These are phyloP conservation scores for Podospora bellae-mahoneyi DNA, from an alignment of 495 filamentous ascomycete species.

Conservation along the genomic window DNA sequence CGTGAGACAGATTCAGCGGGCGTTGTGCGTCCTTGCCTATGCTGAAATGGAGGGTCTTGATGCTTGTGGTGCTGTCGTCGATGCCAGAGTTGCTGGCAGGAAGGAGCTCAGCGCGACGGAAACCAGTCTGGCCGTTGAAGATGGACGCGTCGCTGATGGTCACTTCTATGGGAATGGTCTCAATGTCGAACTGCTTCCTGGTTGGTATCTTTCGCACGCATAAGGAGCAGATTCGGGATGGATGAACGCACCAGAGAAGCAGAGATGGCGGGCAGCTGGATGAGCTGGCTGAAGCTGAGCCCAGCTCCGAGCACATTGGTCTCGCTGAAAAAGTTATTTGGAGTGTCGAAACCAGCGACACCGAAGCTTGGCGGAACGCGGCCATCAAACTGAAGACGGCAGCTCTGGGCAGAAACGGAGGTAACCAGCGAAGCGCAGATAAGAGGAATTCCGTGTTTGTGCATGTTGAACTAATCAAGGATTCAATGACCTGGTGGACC, in stretches of 20 bases:
- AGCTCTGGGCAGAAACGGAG: conserved; percentile 24
- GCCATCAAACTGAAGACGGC: conserved; percentile 39
- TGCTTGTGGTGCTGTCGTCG: conserved; percentile 41
- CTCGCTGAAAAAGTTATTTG: conserved; percentile 35
- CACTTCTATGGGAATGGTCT: conserved; percentile 31
- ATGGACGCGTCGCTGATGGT: conserved; percentile 47
- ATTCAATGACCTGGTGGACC: no score
- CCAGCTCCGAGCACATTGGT: conserved; percentile 33
- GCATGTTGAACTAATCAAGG: neutral
- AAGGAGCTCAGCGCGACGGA: conserved; percentile 49
- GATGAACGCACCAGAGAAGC: conserved; percentile 26
- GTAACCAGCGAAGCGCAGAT: neutral
- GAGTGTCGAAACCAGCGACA: conserved; percentile 30
- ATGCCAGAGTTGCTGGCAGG: conserved; percentile 43
- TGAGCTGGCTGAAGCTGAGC: conserved; percentile 29
- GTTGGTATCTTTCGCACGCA: conserved; percentile 1
- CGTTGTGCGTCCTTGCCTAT: conserved; percentile 41
- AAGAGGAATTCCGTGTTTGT: neutral
- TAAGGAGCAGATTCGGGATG: neutral
- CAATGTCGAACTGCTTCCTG: conserved; percentile 31
- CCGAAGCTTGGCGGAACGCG: conserved; percentile 28
- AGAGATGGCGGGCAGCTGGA: conserved; percentile 21
- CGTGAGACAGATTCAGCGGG: conserved; percentile 46
- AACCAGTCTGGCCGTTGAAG: conserved; percentile 47
- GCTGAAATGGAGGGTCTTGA: conserved; percentile 50